Evolutionary conservation across 495 filamentous ascomycete species (phyloP).

Genomic region (Apiosordaria backusii): DNA sequence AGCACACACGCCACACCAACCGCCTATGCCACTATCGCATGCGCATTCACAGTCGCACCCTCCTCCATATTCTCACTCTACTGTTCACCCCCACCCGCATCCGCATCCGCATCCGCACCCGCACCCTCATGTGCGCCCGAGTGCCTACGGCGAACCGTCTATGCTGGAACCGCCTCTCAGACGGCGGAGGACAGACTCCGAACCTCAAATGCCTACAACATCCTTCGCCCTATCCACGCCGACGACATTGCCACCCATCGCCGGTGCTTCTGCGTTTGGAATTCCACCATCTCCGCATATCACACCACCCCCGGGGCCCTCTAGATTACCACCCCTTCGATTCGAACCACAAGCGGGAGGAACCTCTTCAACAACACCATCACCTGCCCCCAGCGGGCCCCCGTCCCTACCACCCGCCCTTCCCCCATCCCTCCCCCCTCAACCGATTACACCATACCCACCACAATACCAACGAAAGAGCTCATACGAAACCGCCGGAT

Average conservation of each 20-base stretch:
- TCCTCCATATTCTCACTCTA: conserved; percentile 18
- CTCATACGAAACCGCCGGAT: conserved; percentile 38
- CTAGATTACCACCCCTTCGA: conserved; percentile 44
- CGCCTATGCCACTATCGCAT: conserved; percentile 17
- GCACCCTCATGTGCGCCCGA: conserved; percentile 23
- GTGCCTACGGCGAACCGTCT: conserved; percentile 31
- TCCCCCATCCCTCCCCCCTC: conserved; percentile 12
- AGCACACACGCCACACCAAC: conserved; percentile 24
- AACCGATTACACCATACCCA: conserved; percentile 2
- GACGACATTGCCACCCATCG: conserved; percentile 37
- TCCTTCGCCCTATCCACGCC: conserved; percentile 36
- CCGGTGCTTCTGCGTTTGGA: conserved; percentile 23
- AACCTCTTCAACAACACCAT: conserved; percentile 26
- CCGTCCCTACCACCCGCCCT: conserved; percentile 10
- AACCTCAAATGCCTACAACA: conserved; percentile 35
- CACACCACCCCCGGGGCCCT: conserved; percentile 34
- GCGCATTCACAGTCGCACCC: conserved; percentile 18
- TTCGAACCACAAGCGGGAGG: conserved; percentile 33
- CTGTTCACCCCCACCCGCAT: conserved; percentile 22
- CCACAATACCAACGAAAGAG: not conserved
- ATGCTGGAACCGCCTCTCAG: conserved; percentile 43
- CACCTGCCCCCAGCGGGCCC: conserved; percentile 18
- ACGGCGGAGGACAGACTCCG: conserved; percentile 44
- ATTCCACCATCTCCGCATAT: conserved; percentile 42
- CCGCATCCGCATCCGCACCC: conserved; percentile 19